Conservation (phyloP, 1,284 basidiomycete species). For the Vanrija sp. region DNA sequence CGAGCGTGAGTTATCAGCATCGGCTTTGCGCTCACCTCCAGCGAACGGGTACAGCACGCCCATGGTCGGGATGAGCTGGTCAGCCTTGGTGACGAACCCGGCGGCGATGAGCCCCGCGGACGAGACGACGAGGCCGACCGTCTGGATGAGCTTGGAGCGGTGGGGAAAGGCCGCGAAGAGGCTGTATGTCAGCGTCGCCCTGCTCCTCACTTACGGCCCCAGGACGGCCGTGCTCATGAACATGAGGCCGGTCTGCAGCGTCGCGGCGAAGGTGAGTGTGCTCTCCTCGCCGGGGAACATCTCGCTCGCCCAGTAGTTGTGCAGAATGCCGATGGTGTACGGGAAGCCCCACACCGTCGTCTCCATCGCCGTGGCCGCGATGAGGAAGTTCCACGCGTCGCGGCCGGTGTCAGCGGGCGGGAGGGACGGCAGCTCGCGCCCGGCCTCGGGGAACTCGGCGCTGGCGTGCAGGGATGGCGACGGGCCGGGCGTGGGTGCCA, state of each 20-base stretch:
- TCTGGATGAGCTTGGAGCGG: conserved; percentile 21
- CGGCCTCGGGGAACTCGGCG: too few relatives aligned
- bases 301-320: conserved; percentile 38
- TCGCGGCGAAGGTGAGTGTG: conserved; percentile 34
- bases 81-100: conserved; percentile 34
- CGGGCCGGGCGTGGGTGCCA: not conserved
- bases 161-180: conserved; percentile 27
- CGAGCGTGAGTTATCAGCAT: not conserved
- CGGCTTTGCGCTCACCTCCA: conserved; percentile 21
- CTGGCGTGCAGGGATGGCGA: too few relatives aligned
- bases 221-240: conserved; percentile 35
- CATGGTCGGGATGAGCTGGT: conserved; percentile 40
- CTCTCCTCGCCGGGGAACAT: conserved; percentile 22
- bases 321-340: conserved; percentile 40
- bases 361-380: conserved; percentile 39
- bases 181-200: conserved; percentile 2
- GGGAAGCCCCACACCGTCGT: conserved; percentile 44
- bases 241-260: conserved; percentile 40
- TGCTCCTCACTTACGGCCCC: conserved; percentile 30
- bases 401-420: conserved; percentile 37
- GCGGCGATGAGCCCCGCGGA: conserved; percentile 23
- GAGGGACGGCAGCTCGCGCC: conserved; percentile 14
- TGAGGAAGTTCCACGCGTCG: conserved; percentile 42
- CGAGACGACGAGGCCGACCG: conserved; percentile 23
- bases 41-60: conserved; percentile 39